phyloP scores from a whole-genome alignment of 148 eudicot species.

The Vaccinium darrowii region DNA sequence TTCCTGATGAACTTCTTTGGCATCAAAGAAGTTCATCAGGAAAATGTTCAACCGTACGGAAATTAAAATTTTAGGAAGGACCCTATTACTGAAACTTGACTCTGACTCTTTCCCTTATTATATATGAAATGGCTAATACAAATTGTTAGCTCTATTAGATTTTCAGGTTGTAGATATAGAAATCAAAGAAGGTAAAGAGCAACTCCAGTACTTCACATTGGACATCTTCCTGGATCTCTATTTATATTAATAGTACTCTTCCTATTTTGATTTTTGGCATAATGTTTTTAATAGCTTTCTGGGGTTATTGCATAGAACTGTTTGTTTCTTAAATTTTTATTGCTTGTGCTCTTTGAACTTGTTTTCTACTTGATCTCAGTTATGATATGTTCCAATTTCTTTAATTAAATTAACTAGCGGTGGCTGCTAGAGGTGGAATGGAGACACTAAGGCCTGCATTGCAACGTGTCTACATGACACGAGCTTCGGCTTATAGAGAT shows the following conservation, averaged over 20 bases:
- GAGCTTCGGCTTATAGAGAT: conserved; percentile 89
- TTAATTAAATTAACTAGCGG: conserved; percentile 33
- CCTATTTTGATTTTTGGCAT: background rate
- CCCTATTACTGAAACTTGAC: background rate
- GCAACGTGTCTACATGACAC: conserved; percentile 87
- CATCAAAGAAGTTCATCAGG: too few relatives aligned
- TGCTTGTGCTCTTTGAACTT: background rate
- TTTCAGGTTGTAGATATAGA: background rate
- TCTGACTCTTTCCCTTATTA: background rate
- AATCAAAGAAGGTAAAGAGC: background rate
- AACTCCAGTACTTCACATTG: background rate
- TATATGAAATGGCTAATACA: background rate
- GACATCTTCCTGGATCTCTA: background rate
- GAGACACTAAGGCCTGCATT: conserved; percentile 82
- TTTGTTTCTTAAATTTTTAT: background rate
- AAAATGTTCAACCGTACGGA: background rate
- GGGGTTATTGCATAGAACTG: background rate
- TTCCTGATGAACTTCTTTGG: background rate
- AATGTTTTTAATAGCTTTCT: background rate
- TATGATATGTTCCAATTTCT: background rate
- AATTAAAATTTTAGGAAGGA: background rate
- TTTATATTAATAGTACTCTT: background rate
- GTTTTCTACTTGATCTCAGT: background rate
- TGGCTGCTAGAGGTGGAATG: conserved; percentile 97
- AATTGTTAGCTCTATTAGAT: background rate